Evolutionary conservation across 768 basidiomycete species (phyloP).

Genomic region (Naganishia friedmannii): DNA sequence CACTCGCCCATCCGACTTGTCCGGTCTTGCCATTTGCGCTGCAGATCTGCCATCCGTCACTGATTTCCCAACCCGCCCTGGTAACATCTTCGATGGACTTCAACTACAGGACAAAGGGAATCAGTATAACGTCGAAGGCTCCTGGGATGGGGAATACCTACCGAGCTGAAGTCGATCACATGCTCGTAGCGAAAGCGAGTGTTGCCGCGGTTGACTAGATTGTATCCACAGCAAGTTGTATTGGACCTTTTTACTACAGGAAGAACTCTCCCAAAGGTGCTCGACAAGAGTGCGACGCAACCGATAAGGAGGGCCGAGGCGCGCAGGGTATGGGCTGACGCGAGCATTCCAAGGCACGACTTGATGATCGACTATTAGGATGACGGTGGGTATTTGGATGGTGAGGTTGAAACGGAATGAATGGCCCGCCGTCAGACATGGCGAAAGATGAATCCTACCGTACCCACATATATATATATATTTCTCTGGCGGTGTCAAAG

Average conservation of each 20-base stretch:
- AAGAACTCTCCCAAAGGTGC: background rate
- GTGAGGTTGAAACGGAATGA: no score
- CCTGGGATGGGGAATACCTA: background rate
- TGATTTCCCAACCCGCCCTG: background rate
- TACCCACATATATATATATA: no score
- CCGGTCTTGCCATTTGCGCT: background rate
- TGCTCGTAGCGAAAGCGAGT: background rate
- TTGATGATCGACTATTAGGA: no score
- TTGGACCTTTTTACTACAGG: background rate
- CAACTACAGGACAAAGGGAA: background rate
- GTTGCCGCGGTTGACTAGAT: background rate
- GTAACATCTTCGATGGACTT: background rate
- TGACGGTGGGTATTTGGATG: no score
- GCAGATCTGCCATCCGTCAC: background rate
- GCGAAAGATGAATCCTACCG: no score
- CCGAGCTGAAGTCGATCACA: slow-evolving; percentile 2
- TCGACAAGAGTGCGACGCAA: background rate
- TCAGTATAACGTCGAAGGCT: no score
- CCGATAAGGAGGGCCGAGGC: background rate
- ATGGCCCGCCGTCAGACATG: no score
- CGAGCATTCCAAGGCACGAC: no score
- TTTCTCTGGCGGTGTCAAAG: no score
- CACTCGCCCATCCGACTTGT: background rate
- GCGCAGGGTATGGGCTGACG: no score
- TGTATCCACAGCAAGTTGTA: background rate